Evolutionary conservation across 257 asterid genomes (phyloP).

Genomic region (Fraxinus anomala): DNA sequence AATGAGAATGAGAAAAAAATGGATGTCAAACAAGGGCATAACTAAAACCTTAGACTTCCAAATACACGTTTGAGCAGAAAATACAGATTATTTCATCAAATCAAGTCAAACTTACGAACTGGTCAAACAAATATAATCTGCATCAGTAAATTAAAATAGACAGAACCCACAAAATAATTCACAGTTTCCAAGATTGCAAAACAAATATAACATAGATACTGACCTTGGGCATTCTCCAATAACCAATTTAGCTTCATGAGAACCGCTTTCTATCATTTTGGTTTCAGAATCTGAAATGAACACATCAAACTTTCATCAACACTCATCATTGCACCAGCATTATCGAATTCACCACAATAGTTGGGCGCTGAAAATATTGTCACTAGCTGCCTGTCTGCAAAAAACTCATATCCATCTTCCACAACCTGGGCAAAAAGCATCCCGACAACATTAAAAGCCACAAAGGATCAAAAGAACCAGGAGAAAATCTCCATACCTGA

Average conservation of each 20-base stretch:
- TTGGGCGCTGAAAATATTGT: slow-evolving; percentile 86
- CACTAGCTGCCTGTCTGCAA: slow-evolving; percentile 79
- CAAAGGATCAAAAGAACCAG: slow-evolving; percentile 16
- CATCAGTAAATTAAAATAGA: not conserved
- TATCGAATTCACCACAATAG: slow-evolving; percentile 80
- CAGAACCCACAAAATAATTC: not conserved
- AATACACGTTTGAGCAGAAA: not conserved
- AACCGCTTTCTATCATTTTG: slow-evolving; percentile 50
- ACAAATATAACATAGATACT: slow-evolving; percentile 7
- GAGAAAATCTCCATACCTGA: slow-evolving; percentile 45
- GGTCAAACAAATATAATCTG: not conserved
- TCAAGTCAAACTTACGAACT: not conserved
- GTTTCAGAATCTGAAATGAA: slow-evolving; percentile 83
- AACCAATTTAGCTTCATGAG: slow-evolving; percentile 29
- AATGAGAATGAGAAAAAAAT: too few relatives aligned
- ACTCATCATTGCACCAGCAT: slow-evolving; percentile 92
- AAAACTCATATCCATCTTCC: slow-evolving; percentile 85
- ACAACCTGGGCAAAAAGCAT: slow-evolving; percentile 55
- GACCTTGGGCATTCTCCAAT: slow-evolving; percentile 30
- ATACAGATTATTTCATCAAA: not conserved
- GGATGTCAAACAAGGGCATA: not conserved
- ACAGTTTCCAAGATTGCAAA: not conserved
- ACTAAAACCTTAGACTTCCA: not conserved
- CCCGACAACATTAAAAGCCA: slow-evolving; percentile 8
- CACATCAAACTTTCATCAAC: slow-evolving; percentile 86